phyloP scores from a whole-genome alignment of 768 basidiomycete genomes.

The Boletus tomentosulus region DNA sequence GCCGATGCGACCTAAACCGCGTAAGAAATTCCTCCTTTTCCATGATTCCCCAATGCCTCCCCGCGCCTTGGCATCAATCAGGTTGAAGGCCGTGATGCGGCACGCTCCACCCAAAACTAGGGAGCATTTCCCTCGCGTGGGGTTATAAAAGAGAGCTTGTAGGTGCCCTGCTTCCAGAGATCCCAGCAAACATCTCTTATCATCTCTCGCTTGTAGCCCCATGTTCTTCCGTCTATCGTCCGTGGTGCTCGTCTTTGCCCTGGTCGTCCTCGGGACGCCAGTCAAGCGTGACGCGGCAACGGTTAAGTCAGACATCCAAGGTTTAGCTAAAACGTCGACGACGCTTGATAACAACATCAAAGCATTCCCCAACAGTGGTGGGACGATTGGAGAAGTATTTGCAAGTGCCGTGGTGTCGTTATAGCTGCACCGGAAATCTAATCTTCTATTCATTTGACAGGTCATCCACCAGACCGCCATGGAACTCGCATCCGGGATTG shows the following conservation, averaged over 20 bases:
- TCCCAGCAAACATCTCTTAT: neutral
- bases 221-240: constrained; percentile 14
- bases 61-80: neutral
- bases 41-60: neutral
- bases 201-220: neutral
- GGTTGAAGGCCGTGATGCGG: too few relatives aligned
- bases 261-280: constrained; percentile 8
- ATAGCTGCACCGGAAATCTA: neutral
- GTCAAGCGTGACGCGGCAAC: constrained; percentile 1
- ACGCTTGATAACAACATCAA: neutral
- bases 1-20: neutral
- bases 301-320: neutral
- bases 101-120: neutral
- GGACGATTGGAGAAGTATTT: accelerated
- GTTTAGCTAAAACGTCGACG: accelerated
- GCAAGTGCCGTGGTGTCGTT: neutral
- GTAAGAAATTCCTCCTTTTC: neutral
- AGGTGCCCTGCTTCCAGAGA: neutral
- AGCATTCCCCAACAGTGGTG: neutral
- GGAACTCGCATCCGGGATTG: accelerated
- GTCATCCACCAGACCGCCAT: accelerated
- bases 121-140: neutral
- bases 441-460: neutral
- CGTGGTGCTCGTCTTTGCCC: constrained; percentile 7
- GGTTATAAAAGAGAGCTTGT: neutral